A percentile compares a stretch with the other conserved stretches of the same genome.
Evolutionary conservation across 2,329 filamentous ascomycete genomes (phyloP).

Genomic region (Pseudogymnoascus sp.): DNA sequence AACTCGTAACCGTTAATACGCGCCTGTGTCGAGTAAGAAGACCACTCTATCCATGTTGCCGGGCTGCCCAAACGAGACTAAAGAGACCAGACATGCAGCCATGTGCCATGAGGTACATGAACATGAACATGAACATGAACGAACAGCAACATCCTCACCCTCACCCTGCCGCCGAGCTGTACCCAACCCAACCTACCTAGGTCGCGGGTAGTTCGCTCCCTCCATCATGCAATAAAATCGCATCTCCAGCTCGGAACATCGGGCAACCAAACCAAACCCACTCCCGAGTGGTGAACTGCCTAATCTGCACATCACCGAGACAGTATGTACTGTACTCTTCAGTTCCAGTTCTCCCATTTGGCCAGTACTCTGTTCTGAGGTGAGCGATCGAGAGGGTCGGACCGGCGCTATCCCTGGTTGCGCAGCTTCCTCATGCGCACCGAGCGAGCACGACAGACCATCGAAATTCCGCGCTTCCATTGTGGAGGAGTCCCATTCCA

Average conservation of each 20-base stretch:
- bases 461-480: constrained; percentile 6
- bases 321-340: not conserved
- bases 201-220: not conserved
- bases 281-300: not conserved
- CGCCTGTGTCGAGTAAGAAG: constrained; percentile 4
- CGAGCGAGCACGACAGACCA: not conserved
- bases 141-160: not conserved
- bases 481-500: constrained; percentile 1
- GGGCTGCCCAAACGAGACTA: constrained; percentile 2
- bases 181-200: not conserved
- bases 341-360: not conserved
- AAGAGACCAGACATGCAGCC: constrained; percentile 1
- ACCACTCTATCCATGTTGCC: not conserved
- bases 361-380: not conserved
- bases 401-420: not conserved
- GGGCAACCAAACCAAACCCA: not conserved
- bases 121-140: not conserved
- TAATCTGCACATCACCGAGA: not conserved
- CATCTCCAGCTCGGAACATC: not conserved
- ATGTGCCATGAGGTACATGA: not conserved
- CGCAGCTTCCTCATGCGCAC: not conserved
- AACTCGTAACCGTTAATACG: not conserved
- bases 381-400: not conserved
- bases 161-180: not conserved
- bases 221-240: not conserved